Evolutionary conservation across 371 early-diverging fungal species (phyloP).

Genomic region (Gilbertella persicaria): DNA sequence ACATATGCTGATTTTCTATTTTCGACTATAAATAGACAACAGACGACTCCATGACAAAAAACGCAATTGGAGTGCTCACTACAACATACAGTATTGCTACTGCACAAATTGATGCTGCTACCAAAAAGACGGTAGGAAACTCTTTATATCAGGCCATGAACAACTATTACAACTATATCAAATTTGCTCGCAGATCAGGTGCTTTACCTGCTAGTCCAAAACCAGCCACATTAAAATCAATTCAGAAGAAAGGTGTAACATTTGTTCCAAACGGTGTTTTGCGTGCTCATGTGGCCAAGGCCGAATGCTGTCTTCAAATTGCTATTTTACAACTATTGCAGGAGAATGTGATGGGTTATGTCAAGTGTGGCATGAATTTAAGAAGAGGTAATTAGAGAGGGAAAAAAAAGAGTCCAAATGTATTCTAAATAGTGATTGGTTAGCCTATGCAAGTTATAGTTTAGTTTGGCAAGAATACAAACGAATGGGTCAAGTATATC

Average conservation of each 20-base stretch:
- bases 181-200: constrained; percentile 38
- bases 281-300: constrained; percentile 61
- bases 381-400: constrained; percentile 50
- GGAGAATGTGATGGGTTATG: constrained; percentile 62
- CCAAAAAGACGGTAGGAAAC: constrained; percentile 53
- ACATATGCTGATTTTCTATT: constrained; percentile 6
- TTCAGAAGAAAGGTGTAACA: constrained; percentile 32
- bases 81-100: constrained; percentile 55
- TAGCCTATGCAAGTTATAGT: constrained; percentile 54
- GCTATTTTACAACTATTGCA: constrained; percentile 62
- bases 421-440: neutral
- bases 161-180: constrained; percentile 47
- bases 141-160: constrained; percentile 44
- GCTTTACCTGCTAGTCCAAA: constrained; percentile 42
- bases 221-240: constrained; percentile 37
- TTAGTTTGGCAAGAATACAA: constrained; percentile 58
- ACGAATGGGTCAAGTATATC: constrained; percentile 49
- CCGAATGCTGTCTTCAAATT: constrained; percentile 62
- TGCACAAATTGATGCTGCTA: constrained; percentile 63
- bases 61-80: constrained; percentile 56
- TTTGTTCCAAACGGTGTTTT: constrained; percentile 63
- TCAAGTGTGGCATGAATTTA: constrained; percentile 66
- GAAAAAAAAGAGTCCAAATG: too few species aligned
- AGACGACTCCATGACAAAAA: constrained; percentile 53
- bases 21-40: constrained; percentile 40